A percentile compares a stretch with the other conserved stretches of the same genome.
phyloP scores from a whole-genome alignment of 164 flowering plant species.

The Warburgia ugandensis region DNA sequence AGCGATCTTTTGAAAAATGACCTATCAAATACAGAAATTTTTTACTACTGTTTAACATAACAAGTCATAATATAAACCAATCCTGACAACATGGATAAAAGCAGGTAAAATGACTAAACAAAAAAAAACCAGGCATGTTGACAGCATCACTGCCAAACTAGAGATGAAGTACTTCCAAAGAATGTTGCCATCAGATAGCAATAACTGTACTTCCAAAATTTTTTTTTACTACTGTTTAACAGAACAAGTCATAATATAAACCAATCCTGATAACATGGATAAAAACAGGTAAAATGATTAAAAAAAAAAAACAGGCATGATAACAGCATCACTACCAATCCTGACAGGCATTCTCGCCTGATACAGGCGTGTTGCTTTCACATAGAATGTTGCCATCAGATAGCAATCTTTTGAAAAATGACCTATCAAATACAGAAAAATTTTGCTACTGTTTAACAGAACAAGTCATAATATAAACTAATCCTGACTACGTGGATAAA shows the following conservation, averaged over 20 bases:
- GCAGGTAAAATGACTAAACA: too few relatives aligned
- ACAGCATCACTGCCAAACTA: too few relatives aligned
- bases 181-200: constrained; percentile 85
- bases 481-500: too few relatives aligned
- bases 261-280: too few relatives aligned
- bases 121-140: too few relatives aligned
- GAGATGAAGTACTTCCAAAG: too few relatives aligned
- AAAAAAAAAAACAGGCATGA: neutral
- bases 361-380: constrained; percentile 39
- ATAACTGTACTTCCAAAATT: constrained; percentile 39
- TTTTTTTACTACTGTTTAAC: neutral
- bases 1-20: constrained; percentile 67
- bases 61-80: neutral
- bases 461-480: neutral
- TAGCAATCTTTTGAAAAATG: constrained; percentile 64
- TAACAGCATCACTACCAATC: too few relatives aligned
- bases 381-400: constrained; percentile 78
- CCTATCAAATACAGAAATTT: constrained; percentile 24
- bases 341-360: constrained; percentile 21
- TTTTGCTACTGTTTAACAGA: neutral
- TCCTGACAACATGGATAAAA: too few relatives aligned
- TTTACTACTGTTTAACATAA: neutral
- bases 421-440: constrained; percentile 27
- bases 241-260: neutral
- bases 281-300: neutral